Evolutionary conservation across 345 rosid species (phyloP).

Genomic region (Euphorbia lathyris): DNA sequence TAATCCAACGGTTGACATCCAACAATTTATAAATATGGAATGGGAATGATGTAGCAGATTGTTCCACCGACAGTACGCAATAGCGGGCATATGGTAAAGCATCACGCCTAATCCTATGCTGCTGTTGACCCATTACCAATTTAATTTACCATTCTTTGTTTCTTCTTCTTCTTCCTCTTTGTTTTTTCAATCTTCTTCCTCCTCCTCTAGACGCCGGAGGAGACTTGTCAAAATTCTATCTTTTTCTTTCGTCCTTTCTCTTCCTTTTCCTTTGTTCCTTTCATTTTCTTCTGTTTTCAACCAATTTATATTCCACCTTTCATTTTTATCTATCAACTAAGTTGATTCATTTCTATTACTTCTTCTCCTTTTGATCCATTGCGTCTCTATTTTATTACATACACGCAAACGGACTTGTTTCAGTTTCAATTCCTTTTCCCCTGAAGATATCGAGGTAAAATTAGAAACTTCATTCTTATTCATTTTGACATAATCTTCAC

Average conservation of each 20-base stretch:
- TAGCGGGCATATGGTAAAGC: conserved; percentile 24
- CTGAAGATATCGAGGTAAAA: conserved; percentile 1
- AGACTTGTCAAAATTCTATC: conserved; percentile 9
- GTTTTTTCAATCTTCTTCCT: conserved; percentile 12
- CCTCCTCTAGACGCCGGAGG: conserved; percentile 14
- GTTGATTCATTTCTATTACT: not conserved
- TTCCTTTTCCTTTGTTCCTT: not conserved
- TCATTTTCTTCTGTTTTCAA: not conserved
- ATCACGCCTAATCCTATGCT: conserved; percentile 28
- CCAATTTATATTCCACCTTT: not conserved
- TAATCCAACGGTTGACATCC: too few relatives aligned
- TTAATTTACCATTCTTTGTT: too few relatives aligned
- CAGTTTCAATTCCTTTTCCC: not conserved
- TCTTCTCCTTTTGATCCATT: not conserved
- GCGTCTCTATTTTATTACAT: not conserved
- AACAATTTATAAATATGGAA: not conserved
- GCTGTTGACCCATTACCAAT: conserved; percentile 35
- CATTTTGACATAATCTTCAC: not conserved
- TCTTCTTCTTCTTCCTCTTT: conserved; percentile 5
- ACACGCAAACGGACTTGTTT: not conserved
- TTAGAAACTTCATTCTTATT: not conserved
- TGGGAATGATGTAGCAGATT: conserved; percentile 8
- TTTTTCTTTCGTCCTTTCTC: not conserved
- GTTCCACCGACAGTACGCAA: conserved; percentile 8
- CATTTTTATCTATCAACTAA: not conserved